Evolutionary conservation across 164 flowering plant species (phyloP), one percentile per base, ranked within the genome.

Genomic region (Nelumbo lutea): DNA sequence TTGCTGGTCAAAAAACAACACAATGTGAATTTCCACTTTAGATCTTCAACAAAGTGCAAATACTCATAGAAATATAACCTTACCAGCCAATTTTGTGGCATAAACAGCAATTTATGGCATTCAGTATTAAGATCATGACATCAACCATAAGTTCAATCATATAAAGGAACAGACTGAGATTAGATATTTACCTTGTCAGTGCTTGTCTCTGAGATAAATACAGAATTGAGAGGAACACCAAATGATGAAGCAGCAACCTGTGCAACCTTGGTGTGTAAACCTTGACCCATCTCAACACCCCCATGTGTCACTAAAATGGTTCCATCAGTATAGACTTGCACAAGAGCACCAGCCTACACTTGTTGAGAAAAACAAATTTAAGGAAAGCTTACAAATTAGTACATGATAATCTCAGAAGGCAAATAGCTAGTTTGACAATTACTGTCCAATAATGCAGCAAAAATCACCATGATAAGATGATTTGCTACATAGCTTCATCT

Each of bases 261-360:
- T 61, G 99, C 97, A 76, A 96, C 84, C 80, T 96, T 96, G 65
- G 99, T 92, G 80, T 96, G 99, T 67, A 96, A 80, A 70, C 99
- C 98, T 85, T 96, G 99, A 48, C 99, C 99, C 99, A 93, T 96
- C 78, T 96, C 99, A 50, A 96, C 97, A 66, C 99, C 99, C 50
- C 99, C 99, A 80, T 96, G 99, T 39, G 99, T 89, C 67, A 96
- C 99, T 71, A 96, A 75, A 71, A 96, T 95, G 68, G 99, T 90
- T 64, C 98, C 98, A 80, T 96, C 99, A 27, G 96, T 96, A 74
- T 93, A 93, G 41, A 96, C 97, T 71, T 96, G 90, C 76, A 96
- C 98, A 66, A 96, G 95, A 68, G 99, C 98, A 72, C 99, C 98
- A 64, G 98, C 98, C 99, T 90, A 62, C 53, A 74, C 43, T 50